Percentiles rank a stretch among this genome's conserved stretches.
phyloP scores from a whole-genome alignment of 345 rosid genomes.

The Salix caprea region DNA sequence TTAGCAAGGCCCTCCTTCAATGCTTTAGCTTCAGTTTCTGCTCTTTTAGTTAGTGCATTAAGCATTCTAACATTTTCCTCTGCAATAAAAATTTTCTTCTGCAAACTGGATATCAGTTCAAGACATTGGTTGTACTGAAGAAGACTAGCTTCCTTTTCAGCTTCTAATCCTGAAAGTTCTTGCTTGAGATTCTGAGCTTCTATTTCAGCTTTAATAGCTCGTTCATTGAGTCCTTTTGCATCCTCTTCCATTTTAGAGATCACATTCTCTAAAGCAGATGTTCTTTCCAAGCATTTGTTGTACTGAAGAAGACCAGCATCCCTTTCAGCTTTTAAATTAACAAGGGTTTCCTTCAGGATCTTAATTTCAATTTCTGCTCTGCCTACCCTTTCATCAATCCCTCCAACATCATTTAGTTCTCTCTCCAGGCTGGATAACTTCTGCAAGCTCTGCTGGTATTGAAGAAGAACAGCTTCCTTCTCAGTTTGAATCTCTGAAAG shows the following conservation, averaged over 20 bases:
- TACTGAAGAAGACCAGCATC: conserved; percentile 27
- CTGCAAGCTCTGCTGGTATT: conserved; percentile 27
- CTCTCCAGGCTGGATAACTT: conserved; percentile 27
- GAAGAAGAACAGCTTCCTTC: conserved; percentile 22
- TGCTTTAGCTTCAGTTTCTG: conserved; percentile 24
- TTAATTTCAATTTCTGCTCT: conserved; percentile 30
- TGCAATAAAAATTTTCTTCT: conserved; percentile 42
- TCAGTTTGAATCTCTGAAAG: conserved; percentile 28
- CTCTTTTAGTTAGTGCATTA: conserved; percentile 17
- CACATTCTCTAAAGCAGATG: conserved; percentile 20
- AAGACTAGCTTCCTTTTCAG: conserved; percentile 25
- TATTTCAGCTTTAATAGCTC: conserved; percentile 31
- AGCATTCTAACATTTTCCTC: conserved; percentile 50
- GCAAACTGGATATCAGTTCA: conserved; percentile 18
- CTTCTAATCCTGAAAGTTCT: conserved; percentile 13
- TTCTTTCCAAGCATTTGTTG: conserved; percentile 18
- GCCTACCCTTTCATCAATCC: conserved; percentile 31
- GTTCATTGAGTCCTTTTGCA: conserved; percentile 42
- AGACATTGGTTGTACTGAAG: conserved; percentile 28
- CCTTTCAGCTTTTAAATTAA: conserved; percentile 27
- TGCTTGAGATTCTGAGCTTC: conserved; percentile 25
- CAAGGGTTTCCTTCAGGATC: conserved; percentile 24
- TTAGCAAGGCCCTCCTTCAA: conserved; percentile 18
- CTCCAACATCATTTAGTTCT: conserved; percentile 23
- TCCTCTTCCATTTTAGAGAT: conserved; percentile 23